Base-by-base conservation (phyloP, 2,329 filamentous ascomycete genomes). In the Cordyceps cateniannulata region DNA sequence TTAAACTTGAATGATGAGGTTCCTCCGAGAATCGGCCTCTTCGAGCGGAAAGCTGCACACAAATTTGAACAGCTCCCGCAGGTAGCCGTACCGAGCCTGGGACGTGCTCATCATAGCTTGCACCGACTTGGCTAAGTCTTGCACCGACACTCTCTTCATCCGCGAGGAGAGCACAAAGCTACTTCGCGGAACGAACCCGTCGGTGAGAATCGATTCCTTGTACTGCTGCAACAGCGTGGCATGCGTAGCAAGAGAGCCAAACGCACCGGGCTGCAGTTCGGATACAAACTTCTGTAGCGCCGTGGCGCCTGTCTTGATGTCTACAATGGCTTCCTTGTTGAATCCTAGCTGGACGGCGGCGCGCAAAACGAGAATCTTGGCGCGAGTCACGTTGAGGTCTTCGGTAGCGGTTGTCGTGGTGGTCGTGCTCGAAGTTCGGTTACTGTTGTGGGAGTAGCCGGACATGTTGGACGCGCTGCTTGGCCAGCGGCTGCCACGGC, bases 341-440 rank as follows among this genome's bases (percentile, higher is more conserved):
- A 89, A 96, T 12, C 92, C 92, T 3, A 89, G 84, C 69, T 93
- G 93, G 77, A 93, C 87, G 25, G 92, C 93, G 1, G 93, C 91
- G 70, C 92, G 92, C 45, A 96, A 79, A 35, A 96, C 86, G 10
- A 97, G 81, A 16, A 87, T 80, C 73, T 93, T 95, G 49, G 96
- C 81, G 14, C 90, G 85, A 12, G 85, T 83, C 40, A 96, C 81
- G 67, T 95, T 91, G 18, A 85, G 78, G 66, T 96, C 91, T 72
- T 96, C 91, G 3, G 80, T 78, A 4, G 82, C 76, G 1, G 86
- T 84, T 0, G 85, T 82, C 1, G 87, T 89, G 1, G 88, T 92
- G 1, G 88, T 86, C 1, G 89, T 91, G 68, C 87, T 90, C 25
- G 85, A 85, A 1, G 85, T 86, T 62, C 83, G 80, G 62, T 81